phyloP scores from a whole-genome alignment of 306 rosid species.

The Rosa lucieae region DNA sequence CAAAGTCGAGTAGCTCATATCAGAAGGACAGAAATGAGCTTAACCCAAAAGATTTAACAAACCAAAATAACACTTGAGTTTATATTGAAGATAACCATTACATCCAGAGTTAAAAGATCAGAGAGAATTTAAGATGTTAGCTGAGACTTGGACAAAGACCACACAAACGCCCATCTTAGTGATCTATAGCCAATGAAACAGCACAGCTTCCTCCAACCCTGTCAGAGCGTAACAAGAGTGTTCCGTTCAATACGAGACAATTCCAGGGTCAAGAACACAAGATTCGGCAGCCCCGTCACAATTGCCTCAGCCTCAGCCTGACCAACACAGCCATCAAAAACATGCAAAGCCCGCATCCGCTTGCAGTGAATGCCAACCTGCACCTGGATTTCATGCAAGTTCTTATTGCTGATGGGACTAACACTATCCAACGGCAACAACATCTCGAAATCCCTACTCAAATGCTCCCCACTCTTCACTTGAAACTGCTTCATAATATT shows the following conservation, averaged over 20 bases:
- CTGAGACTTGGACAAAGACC: neutral
- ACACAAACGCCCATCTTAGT: too few relatives aligned
- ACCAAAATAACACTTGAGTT: neutral
- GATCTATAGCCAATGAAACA: neutral
- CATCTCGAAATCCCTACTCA: slow-evolving; percentile 1
- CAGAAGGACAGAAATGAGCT: neutral
- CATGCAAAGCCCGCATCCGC: neutral
- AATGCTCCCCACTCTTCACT: neutral
- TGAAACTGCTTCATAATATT: neutral
- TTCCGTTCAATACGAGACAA: neutral
- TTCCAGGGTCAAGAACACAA: neutral
- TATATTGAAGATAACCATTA: neutral
- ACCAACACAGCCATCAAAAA: neutral
- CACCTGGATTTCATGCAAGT: neutral
- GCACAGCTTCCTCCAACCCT: neutral
- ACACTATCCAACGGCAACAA: neutral
- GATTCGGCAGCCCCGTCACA: neutral
- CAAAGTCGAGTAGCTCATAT: neutral
- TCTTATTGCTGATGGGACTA: neutral
- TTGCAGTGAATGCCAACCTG: neutral
- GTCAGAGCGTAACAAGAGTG: neutral
- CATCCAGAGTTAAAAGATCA: neutral
- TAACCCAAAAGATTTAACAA: neutral
- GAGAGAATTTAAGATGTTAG: neutral
- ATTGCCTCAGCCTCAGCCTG: neutral